phyloP scores from a whole-genome alignment of 495 filamentous ascomycete species.

The Trichoderma asperelloides region DNA sequence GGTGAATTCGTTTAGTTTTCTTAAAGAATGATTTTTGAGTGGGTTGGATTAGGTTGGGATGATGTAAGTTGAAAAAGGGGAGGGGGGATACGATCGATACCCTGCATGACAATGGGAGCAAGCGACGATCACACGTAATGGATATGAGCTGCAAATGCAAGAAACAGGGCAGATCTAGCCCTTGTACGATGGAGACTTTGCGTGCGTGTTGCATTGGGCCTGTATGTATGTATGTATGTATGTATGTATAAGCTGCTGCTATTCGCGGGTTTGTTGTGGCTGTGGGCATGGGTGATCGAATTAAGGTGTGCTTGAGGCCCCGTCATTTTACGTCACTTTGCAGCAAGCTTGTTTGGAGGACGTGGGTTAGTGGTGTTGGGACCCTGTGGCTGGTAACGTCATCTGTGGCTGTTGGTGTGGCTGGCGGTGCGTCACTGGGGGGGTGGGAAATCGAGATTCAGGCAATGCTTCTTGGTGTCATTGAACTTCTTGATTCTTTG shows the following conservation, averaged over 20 bases:
- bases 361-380: background rate
- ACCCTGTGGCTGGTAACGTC: background rate
- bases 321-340: constrained; percentile 5
- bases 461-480: background rate
- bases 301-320: background rate
- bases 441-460: background rate
- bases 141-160: background rate
- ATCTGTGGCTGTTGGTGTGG: constrained; percentile 2
- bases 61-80: background rate
- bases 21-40: no score
- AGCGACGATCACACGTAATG: background rate
- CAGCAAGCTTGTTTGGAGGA: background rate
- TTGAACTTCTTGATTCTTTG: no score
- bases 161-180: background rate
- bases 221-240: no score
- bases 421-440: background rate
- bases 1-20: no score
- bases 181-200: background rate
- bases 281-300: background rate
- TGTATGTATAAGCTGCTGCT: background rate
- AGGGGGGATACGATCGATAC: no score
- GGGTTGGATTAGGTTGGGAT: no score
- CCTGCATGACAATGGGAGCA: background rate
- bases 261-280: no score
- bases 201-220: no score